Evolutionary conservation across 805 yeast genomes (phyloP).

Genomic region (Saccharomycopsis fibuligera): DNA sequence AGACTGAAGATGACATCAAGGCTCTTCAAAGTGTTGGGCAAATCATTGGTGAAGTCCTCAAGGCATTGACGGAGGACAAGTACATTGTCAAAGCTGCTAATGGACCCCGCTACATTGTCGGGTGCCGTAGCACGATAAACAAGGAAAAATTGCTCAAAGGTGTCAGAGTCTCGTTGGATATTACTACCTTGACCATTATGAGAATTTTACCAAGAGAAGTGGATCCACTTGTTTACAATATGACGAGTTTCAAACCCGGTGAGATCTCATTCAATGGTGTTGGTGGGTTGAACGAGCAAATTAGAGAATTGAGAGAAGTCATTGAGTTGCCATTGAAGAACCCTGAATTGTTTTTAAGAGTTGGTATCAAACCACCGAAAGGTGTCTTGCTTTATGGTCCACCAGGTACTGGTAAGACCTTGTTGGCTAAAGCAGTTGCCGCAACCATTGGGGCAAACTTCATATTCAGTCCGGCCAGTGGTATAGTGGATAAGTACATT

Average conservation of each 20-base stretch:
- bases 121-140: conserved; percentile 89
- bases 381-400: conserved; percentile 97
- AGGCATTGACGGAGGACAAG: conserved; percentile 89
- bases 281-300: conserved; percentile 95
- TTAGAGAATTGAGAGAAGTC: conserved; percentile 93
- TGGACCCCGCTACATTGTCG: conserved; percentile 97
- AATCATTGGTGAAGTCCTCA: conserved; percentile 92
- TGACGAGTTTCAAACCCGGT: conserved; percentile 98
- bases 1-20: conserved; percentile 94
- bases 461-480: conserved; percentile 97
- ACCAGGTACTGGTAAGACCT: conserved; percentile 97
- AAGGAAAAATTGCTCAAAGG: conserved; percentile 83
- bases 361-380: conserved; percentile 98
- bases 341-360: conserved; percentile 91
- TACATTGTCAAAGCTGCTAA: conserved; percentile 94
- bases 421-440: conserved; percentile 97
- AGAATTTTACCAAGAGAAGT: conserved; percentile 95
- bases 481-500: conserved; percentile 94
- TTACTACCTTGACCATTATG: conserved; percentile 97
- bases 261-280: conserved; percentile 90
- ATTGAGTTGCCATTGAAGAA: conserved; percentile 95
- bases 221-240: conserved; percentile 94
- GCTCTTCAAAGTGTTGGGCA: conserved; percentile 97
- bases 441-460: conserved; percentile 98
- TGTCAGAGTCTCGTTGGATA: conserved; percentile 92